Evolutionary conservation across 768 basidiomycete genomes (phyloP).

Genomic region (Collybia sordida): DNA sequence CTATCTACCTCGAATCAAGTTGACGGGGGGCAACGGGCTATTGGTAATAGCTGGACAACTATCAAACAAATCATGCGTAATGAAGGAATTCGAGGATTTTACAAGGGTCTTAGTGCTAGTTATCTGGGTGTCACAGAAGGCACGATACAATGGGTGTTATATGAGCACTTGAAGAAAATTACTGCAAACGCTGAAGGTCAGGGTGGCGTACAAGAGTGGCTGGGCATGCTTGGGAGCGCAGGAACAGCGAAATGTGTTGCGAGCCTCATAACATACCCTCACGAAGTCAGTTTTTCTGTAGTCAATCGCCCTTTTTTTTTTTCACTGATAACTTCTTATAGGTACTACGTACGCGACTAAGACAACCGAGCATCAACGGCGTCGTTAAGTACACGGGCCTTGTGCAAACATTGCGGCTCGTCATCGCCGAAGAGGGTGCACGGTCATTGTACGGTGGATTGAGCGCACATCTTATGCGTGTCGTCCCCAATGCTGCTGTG

Average conservation of each 20-base stretch:
- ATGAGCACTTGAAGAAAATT: slow-evolving; percentile 85
- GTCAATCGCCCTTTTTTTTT: slow-evolving; percentile 20
- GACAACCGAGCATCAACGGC: slow-evolving; percentile 83
- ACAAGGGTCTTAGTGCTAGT: slow-evolving; percentile 93
- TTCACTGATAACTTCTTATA: slow-evolving; percentile 22
- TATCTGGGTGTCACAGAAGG: slow-evolving; percentile 96
- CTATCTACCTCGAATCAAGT: slow-evolving; percentile 42
- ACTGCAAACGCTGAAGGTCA: slow-evolving; percentile 51
- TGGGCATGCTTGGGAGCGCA: slow-evolving; percentile 84
- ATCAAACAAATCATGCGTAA: slow-evolving; percentile 75
- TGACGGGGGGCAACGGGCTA: slow-evolving; percentile 21
- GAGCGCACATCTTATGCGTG: slow-evolving; percentile 92
- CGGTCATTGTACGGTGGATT: slow-evolving; percentile 88
- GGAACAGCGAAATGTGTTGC: slow-evolving; percentile 94
- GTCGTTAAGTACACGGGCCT: slow-evolving; percentile 85
- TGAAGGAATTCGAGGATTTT: slow-evolving; percentile 87
- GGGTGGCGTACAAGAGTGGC: slow-evolving; percentile 66
- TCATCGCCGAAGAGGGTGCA: slow-evolving; percentile 89
- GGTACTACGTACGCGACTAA: slow-evolving; percentile 90
- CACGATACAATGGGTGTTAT: slow-evolving; percentile 96
- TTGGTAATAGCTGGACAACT: slow-evolving; percentile 57
- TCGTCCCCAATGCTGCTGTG: slow-evolving; percentile 94
- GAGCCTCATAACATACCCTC: slow-evolving; percentile 94
- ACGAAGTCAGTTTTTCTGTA: too few species aligned
- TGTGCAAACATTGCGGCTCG: slow-evolving; percentile 76